Percentiles rank a stretch among this genome's conserved stretches.
Evolutionary conservation across 805 yeast genomes (phyloP).

Genomic region (Teunomyces cretensis): DNA sequence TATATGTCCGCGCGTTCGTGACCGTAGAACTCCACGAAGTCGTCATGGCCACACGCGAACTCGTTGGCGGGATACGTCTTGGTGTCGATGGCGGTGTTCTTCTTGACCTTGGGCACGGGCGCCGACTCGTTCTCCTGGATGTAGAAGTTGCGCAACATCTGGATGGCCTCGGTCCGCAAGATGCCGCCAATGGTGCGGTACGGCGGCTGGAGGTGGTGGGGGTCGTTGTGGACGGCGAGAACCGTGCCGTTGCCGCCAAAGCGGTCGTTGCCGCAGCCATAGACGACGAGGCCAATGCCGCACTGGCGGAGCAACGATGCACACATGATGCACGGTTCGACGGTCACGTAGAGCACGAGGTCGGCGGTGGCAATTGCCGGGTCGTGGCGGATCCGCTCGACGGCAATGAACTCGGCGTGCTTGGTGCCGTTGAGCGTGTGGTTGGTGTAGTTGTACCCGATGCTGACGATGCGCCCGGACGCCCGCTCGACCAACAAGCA

Average conservation of each 20-base stretch:
- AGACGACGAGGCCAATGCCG: constrained; percentile 69
- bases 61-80: constrained; percentile 58
- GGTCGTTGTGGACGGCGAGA: constrained; percentile 42
- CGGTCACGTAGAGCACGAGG: constrained; percentile 82
- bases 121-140: constrained; percentile 82
- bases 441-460: constrained; percentile 86
- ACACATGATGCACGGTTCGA: constrained; percentile 98
- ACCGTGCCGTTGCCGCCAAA: constrained; percentile 98
- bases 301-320: constrained; percentile 87
- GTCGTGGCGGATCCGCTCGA: constrained; percentile 37
- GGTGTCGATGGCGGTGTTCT: constrained; percentile 58
- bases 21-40: constrained; percentile 55
- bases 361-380: constrained; percentile 39
- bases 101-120: constrained; percentile 76
- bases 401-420: constrained; percentile 91
- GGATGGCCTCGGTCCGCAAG: constrained; percentile 75
- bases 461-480: constrained; percentile 54
- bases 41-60: constrained; percentile 50
- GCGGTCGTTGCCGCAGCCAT: constrained; percentile 92
- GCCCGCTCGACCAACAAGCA: constrained; percentile 55
- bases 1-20: constrained; percentile 19
- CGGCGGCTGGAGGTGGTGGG: constrained; percentile 19
- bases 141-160: constrained; percentile 79
- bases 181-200: constrained; percentile 76
- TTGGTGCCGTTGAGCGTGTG: constrained; percentile 80